These are phyloP conservation scores for Plasmodium gaboni DNA, from an alignment of 169 alveolate genomes.

Conservation along the genomic window DNA sequence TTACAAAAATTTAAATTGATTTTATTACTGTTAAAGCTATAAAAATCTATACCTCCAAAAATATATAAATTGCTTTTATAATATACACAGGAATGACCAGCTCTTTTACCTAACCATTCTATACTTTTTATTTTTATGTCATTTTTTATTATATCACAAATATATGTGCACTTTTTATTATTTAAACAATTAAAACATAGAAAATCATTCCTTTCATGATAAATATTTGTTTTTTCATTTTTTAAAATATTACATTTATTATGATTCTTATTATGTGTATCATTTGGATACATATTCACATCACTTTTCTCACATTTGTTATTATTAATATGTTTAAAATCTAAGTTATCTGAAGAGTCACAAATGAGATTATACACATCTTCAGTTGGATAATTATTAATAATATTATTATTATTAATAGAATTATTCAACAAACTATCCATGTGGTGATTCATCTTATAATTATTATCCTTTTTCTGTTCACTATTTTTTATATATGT, in stretches of 20 bases:
- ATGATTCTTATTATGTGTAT: not conserved
- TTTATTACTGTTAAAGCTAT: slow-evolving; percentile 70
- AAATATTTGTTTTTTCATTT: not conserved
- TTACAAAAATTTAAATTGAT: slow-evolving; percentile 62
- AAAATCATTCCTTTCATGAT: slow-evolving; percentile 9
- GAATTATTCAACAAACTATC: not conserved
- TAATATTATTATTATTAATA: not conserved
- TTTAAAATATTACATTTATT: not conserved
- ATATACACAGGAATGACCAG: slow-evolving; percentile 74
- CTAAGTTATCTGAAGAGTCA: not conserved
- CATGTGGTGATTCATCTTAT: too few species aligned
- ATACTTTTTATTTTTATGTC: slow-evolving; percentile 29
- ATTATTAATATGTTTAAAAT: not conserved
- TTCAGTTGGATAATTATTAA: not conserved
- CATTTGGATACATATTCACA: not conserved
- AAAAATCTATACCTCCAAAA: slow-evolving; percentile 71
- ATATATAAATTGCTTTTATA: slow-evolving; percentile 66
- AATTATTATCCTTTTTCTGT: too few species aligned
- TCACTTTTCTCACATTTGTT: not conserved
- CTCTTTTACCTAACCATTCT: slow-evolving; percentile 61
- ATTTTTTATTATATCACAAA: slow-evolving; percentile 33
- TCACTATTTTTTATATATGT: too few species aligned
- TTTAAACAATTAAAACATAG: slow-evolving; percentile 20
- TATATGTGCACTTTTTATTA: slow-evolving; percentile 48
- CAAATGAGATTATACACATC: slow-evolving; percentile 27